Evolutionary conservation across 1,139 yeast species (phyloP).

Genomic region (Scheffersomyces titani): DNA sequence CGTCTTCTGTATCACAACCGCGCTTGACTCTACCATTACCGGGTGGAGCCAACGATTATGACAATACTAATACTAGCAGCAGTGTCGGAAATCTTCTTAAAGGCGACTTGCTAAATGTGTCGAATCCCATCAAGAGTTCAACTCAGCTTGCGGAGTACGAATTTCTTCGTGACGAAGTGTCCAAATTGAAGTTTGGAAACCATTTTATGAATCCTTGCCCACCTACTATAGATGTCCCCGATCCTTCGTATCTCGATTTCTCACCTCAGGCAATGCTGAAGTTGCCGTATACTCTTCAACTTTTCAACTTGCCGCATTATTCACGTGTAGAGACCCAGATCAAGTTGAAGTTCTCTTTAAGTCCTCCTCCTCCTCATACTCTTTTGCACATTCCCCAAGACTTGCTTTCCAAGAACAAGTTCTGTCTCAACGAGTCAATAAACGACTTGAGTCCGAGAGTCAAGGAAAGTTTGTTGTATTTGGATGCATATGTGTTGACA

Average conservation of each 20-base stretch:
- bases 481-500: constrained; percentile 71
- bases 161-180: constrained; percentile 50
- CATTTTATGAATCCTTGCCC: constrained; percentile 43
- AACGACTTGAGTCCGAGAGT: constrained; percentile 45
- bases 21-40: not conserved
- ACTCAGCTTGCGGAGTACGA: constrained; percentile 41
- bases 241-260: constrained; percentile 39
- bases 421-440: constrained; percentile 58
- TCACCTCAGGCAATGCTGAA: constrained; percentile 35
- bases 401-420: constrained; percentile 78
- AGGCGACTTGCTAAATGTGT: not conserved
- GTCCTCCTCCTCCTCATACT: constrained; percentile 73
- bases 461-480: constrained; percentile 53
- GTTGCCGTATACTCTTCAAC: constrained; percentile 59
- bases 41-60: not conserved
- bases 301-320: constrained; percentile 68
- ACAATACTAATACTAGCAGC: not conserved
- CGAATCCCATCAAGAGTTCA: not conserved
- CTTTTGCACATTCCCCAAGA: constrained; percentile 82
- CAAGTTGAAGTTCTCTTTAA: constrained; percentile 64
- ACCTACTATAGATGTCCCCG: constrained; percentile 28
- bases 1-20: not conserved
- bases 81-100: not conserved
- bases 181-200: constrained; percentile 60
- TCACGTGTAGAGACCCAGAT: constrained; percentile 96